Evolutionary conservation across 371 early-diverging fungal species (phyloP).

Genomic region (Mucor lusitanicus): DNA sequence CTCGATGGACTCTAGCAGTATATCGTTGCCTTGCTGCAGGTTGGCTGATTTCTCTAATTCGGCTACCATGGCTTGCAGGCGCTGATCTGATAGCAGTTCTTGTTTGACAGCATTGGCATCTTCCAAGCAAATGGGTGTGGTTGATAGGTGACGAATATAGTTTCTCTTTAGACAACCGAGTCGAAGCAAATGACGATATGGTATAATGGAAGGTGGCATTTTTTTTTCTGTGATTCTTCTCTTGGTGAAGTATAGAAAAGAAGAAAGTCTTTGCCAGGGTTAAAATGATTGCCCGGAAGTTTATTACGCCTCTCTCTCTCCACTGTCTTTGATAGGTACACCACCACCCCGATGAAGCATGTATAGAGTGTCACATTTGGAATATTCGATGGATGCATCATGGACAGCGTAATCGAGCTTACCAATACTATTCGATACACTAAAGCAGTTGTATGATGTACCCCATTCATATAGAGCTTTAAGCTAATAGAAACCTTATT

Average conservation of each 20-base stretch:
- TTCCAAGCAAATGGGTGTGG: background rate
- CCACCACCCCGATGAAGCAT: background rate
- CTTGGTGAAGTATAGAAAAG: background rate
- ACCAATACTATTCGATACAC: background rate
- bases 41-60: constrained; percentile 10
- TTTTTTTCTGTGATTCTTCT: background rate
- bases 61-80: constrained; percentile 16
- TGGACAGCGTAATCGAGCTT: background rate
- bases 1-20: constrained; percentile 11
- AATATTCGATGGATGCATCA: background rate
- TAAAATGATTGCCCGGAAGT: background rate
- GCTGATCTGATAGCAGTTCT: constrained; percentile 12
- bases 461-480: background rate
- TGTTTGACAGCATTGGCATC: background rate
- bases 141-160: background rate
- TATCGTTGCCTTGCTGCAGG: background rate
- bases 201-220: background rate
- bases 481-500: background rate
- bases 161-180: background rate
- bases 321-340: background rate
- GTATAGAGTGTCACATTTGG: background rate
- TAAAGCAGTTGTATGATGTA: background rate
- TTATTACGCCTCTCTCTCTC: background rate
- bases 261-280: constrained; percentile 4
- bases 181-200: background rate